Conservation (phyloP, 257 asterid genomes). For the Striga asiatica region DNA sequence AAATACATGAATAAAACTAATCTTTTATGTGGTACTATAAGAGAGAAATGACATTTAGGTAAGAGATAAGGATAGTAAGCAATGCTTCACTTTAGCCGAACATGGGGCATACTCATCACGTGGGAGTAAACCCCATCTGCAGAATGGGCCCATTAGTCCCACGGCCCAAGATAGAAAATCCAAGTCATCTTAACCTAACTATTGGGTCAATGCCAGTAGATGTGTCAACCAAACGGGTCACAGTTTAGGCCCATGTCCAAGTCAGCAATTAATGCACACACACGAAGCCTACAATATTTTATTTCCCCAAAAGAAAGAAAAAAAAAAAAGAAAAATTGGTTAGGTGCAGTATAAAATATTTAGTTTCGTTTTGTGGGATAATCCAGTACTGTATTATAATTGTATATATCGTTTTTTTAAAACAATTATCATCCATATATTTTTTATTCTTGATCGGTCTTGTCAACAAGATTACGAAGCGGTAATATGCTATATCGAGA, state of each 20-base stretch:
- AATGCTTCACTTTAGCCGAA: slow-evolving; percentile 25
- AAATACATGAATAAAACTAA: background rate
- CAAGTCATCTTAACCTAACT: background rate
- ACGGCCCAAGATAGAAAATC: slow-evolving; percentile 14
- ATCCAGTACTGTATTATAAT: too few relatives aligned
- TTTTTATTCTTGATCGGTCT: too few relatives aligned
- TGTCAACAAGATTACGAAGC: too few relatives aligned
- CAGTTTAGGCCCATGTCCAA: slow-evolving; percentile 17
- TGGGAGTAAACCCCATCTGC: slow-evolving; percentile 23
- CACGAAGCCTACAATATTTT: background rate
- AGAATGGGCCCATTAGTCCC: slow-evolving; percentile 18
- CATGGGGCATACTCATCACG: slow-evolving; percentile 23
- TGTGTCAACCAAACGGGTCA: slow-evolving; percentile 15
- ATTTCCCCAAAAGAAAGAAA: background rate
- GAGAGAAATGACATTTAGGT: slow-evolving; percentile 13
- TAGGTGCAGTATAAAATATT: too few relatives aligned
- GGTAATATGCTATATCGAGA: too few relatives aligned
- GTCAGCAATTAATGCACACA: background rate
- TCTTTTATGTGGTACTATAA: background rate
- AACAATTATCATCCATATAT: too few relatives aligned
- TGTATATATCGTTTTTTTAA: too few relatives aligned
- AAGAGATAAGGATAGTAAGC: slow-evolving; percentile 26
- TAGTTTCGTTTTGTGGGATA: too few relatives aligned
- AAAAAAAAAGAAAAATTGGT: too few relatives aligned
- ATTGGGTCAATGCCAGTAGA: slow-evolving; percentile 15